A percentile compares a stretch with the other conserved stretches of the same genome.
These are phyloP conservation scores for Beauveria rudraprayagi DNA, from an alignment of 2,329 filamentous ascomycete species.

Conservation along the genomic window DNA sequence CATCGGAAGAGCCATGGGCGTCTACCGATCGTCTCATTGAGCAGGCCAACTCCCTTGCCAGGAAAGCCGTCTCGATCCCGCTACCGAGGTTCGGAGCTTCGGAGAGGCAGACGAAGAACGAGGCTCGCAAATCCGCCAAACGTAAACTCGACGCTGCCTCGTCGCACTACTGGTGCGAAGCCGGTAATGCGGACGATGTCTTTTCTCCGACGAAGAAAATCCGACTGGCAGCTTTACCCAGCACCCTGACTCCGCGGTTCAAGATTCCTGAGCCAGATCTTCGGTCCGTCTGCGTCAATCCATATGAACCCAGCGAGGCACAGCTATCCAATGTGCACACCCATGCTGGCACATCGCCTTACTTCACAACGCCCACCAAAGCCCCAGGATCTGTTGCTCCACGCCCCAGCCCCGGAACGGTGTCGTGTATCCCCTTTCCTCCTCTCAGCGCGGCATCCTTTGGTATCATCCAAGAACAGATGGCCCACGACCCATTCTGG, in stretches of 20 bases:
- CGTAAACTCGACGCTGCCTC: not conserved
- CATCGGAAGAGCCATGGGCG: not conserved
- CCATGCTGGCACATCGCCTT: slow-evolving; percentile 21
- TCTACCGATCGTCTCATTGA: slow-evolving; percentile 19
- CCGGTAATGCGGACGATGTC: not conserved
- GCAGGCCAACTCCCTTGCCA: slow-evolving; percentile 21
- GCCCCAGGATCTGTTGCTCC: slow-evolving; percentile 16
- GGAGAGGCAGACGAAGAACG: not conserved
- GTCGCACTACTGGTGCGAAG: slow-evolving; percentile 6
- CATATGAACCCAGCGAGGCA: not conserved
- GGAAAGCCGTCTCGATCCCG: slow-evolving; percentile 15
- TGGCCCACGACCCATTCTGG: slow-evolving; percentile 67
- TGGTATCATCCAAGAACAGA: slow-evolving; percentile 76
- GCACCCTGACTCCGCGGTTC: not conserved
- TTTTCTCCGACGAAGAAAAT: not conserved
- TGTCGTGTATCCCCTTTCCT: slow-evolving; percentile 58
- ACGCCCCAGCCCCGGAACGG: slow-evolving; percentile 33
- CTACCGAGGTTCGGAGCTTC: not conserved
- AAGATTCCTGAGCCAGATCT: not conserved
- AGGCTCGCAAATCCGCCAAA: not conserved
- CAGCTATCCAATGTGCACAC: not conserved
- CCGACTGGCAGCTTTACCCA: not conserved
- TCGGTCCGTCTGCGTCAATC: not conserved
- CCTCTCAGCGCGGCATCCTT: slow-evolving; percentile 55
- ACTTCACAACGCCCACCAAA: slow-evolving; percentile 20